Evolutionary conservation across 2,329 filamentous ascomycete genomes (phyloP).

Genomic region (Penicillium decumbens): DNA sequence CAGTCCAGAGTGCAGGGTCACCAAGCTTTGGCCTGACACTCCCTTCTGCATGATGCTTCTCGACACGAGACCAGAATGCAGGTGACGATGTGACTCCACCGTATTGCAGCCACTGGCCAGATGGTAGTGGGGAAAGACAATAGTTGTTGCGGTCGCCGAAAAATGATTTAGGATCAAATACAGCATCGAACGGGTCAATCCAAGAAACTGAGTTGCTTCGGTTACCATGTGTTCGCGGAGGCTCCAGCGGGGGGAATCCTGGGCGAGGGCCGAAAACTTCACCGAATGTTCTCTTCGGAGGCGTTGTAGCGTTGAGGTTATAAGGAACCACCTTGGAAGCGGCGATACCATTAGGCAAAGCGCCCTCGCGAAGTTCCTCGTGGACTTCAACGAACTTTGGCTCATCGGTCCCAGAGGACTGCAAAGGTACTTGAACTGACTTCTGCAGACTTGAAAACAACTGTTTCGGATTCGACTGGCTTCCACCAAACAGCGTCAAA

Average conservation of each 20-base stretch:
- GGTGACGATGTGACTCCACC: conserved; percentile 37
- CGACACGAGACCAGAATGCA: conserved; percentile 36
- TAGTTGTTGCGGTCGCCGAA: conserved; percentile 40
- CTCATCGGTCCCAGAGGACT: conserved; percentile 36
- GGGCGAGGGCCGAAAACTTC: conserved; percentile 43
- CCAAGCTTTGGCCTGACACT: conserved; percentile 21
- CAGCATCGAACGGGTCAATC: conserved; percentile 41
- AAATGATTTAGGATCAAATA: conserved; percentile 32
- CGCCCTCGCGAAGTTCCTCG: conserved; percentile 56
- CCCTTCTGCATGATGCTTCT: conserved; percentile 29
- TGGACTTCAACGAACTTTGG: conserved; percentile 39
- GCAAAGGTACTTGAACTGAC: conserved; percentile 31
- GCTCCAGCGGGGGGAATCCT: conserved; percentile 38
- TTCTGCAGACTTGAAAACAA: conserved; percentile 81
- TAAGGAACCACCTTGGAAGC: conserved; percentile 61
- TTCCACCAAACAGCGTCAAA: conserved; percentile 73
- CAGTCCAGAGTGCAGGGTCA: conserved; percentile 28
- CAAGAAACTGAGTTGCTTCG: conserved; percentile 34
- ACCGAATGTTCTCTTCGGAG: conserved; percentile 39
- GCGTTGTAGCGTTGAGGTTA: conserved; percentile 27
- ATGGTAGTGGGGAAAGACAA: conserved; percentile 37
- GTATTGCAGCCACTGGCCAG: conserved; percentile 44
- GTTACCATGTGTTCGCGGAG: conserved; percentile 37
- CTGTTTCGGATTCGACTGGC: conserved; percentile 67
- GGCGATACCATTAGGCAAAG: conserved; percentile 69